Conservation (phyloP, 208 protist genomes). For the Plasmodiophora brassicae region DNA sequence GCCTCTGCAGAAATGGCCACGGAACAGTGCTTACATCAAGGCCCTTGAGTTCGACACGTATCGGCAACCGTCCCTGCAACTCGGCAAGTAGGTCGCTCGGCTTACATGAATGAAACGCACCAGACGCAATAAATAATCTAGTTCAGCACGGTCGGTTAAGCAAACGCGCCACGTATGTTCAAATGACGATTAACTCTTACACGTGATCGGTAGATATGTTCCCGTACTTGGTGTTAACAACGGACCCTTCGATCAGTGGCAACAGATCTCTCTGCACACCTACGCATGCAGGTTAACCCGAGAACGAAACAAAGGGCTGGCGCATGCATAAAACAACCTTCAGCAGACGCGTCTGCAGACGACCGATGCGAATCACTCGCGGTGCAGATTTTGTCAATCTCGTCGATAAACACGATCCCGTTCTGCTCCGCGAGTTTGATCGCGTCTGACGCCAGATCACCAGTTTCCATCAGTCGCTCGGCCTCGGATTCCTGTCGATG, state of each 20-base stretch:
- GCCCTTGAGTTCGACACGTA: conserved; percentile 92
- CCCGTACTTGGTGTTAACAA: conserved; percentile 85
- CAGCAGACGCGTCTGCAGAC: conserved; percentile 47
- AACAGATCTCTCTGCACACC: conserved; percentile 96
- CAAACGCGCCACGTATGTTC: neutral
- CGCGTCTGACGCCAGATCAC: conserved; percentile 35
- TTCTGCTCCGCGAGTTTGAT: conserved; percentile 71
- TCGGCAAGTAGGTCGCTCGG: conserved; percentile 57
- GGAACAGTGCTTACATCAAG: conserved; percentile 53
- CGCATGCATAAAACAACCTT: conserved; percentile 21
- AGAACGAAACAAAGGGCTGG: neutral
- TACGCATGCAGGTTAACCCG: conserved; percentile 56
- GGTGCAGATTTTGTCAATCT: conserved; percentile 93
- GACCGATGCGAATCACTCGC: conserved; percentile 27
- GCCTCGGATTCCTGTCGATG: conserved; percentile 25
- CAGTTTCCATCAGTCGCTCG: conserved; percentile 33
- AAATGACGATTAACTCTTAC: neutral
- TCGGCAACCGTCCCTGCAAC: conserved; percentile 84
- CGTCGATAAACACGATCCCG: conserved; percentile 97
- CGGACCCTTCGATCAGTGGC: conserved; percentile 92
- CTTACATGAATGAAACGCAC: conserved; percentile 85
- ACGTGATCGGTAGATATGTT: conserved; percentile 45
- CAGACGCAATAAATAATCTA: conserved; percentile 88
- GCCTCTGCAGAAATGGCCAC: neutral
- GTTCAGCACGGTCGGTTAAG: neutral